Conservation (phyloP, 768 basidiomycete species). For the Boletellus sp. region DNA sequence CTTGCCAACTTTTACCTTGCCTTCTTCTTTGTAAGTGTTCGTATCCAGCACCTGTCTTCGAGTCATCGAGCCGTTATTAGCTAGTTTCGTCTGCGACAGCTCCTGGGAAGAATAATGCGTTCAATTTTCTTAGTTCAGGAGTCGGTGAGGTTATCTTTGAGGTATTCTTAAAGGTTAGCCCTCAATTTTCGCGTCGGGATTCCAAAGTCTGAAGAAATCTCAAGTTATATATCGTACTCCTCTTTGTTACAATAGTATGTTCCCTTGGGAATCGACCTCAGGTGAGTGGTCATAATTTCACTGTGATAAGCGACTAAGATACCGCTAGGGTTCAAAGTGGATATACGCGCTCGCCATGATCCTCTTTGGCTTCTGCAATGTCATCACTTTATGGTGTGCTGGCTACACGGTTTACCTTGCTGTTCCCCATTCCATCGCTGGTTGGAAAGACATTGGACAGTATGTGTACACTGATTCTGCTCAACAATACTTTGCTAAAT, state of each 20-base stretch:
- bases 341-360: conserved; percentile 74
- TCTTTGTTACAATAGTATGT: conserved; percentile 81
- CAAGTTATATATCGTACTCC: conserved; percentile 76
- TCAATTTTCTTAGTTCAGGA: conserved; percentile 73
- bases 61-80: conserved; percentile 39
- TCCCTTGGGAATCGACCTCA: conserved; percentile 91
- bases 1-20: conserved; percentile 92
- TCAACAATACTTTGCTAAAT: conserved; percentile 23
- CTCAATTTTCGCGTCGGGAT: background rate
- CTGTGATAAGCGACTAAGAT: conserved; percentile 2
- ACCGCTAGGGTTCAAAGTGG: conserved; percentile 72
- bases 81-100: conserved; percentile 78
- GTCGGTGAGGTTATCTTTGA: conserved; percentile 74
- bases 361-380: conserved; percentile 73
- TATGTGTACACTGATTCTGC: conserved; percentile 34
- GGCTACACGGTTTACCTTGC: conserved; percentile 87
- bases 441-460: conserved; percentile 73
- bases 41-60: conserved; percentile 12
- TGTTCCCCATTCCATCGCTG: conserved; percentile 67
- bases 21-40: conserved; percentile 81
- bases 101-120: conserved; percentile 55
- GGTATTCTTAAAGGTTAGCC: conserved; percentile 58
- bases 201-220: conserved; percentile 20
- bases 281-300: conserved; percentile 19
- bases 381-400: conserved; percentile 85